phyloP scores from a whole-genome alignment of 768 basidiomycete genomes.

The Collybia nuda region DNA sequence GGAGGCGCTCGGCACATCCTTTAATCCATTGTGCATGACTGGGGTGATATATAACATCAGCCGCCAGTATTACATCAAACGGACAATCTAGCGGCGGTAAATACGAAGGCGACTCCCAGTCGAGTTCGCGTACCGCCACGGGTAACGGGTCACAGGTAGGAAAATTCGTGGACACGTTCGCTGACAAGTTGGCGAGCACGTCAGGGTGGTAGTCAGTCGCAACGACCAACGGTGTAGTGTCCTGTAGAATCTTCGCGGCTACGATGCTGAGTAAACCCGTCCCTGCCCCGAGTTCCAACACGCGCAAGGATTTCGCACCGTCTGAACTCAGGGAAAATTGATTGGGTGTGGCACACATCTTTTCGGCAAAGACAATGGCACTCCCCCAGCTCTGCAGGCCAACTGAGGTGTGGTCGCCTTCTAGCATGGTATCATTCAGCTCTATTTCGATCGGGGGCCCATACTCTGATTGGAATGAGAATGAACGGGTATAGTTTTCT shows the following conservation, averaged over 20 bases:
- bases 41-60: conserved; percentile 78
- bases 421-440: conserved; percentile 68
- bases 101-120: conserved; percentile 58
- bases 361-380: conserved; percentile 67
- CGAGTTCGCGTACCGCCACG: conserved; percentile 51
- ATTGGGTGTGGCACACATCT: conserved; percentile 49
- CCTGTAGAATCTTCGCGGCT: conserved; percentile 44
- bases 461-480: conserved; percentile 39
- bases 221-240: conserved; percentile 35
- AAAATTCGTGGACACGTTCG: conserved; percentile 60
- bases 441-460: conserved; percentile 40
- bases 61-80: conserved; percentile 75
- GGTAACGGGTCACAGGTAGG: conserved; percentile 14
- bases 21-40: conserved; percentile 71
- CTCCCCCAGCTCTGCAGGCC: conserved; percentile 87
- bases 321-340: conserved; percentile 32
- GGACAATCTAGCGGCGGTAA: conserved; percentile 32
- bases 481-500: conserved; percentile 49
- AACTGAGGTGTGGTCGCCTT: conserved; percentile 73
- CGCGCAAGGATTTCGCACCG: conserved; percentile 26
- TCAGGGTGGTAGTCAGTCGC: conserved; percentile 80
- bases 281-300: conserved; percentile 85
- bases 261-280: conserved; percentile 82
- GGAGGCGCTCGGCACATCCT: conserved; percentile 51
- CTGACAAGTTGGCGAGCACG: conserved; percentile 67